These are phyloP conservation scores for Samsoniella hepiali DNA, from an alignment of 2,329 filamentous ascomycete species.

Conservation along the genomic window DNA sequence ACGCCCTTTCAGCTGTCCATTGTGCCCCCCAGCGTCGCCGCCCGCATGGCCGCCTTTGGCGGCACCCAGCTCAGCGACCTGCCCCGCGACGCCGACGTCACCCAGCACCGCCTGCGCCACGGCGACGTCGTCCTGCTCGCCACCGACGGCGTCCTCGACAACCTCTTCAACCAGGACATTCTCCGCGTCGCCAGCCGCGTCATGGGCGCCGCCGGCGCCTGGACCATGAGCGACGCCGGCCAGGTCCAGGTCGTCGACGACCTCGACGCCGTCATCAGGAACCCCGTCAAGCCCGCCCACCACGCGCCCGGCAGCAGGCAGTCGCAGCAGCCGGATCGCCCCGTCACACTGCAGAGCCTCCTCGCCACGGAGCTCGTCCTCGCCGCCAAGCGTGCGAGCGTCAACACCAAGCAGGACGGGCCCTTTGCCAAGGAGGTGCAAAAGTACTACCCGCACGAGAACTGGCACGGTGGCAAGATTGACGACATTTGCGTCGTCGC, in stretches of 20 bases:
- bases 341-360: conserved; percentile 66
- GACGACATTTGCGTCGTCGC: conserved; percentile 93
- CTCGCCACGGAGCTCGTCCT: conserved; percentile 76
- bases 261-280: conserved; percentile 45
- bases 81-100: conserved; percentile 79
- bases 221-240: conserved; percentile 58
- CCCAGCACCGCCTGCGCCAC: conserved; percentile 72
- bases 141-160: conserved; percentile 95
- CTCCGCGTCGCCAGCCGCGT: conserved; percentile 72
- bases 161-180: conserved; percentile 86
- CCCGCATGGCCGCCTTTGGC: conserved; percentile 79
- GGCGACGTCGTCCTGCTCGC: conserved; percentile 93
- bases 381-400: conserved; percentile 80
- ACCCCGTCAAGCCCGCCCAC: conserved; percentile 16
- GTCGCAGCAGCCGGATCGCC: conserved; percentile 25
- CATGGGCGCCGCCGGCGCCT: conserved; percentile 73
- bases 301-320: conserved; percentile 25
- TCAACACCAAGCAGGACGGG: conserved; percentile 77
- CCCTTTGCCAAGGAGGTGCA: conserved; percentile 95
- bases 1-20: conserved; percentile 93
- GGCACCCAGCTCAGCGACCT: conserved; percentile 77
- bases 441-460: conserved; percentile 78
- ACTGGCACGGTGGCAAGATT: conserved; percentile 87
- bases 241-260: conserved; percentile 62
- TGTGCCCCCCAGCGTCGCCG: conserved; percentile 74